Base-by-base conservation (phyloP, 2,329 filamentous ascomycete genomes). In the Ophiocordyceps camponoti-leonardi region DNA sequence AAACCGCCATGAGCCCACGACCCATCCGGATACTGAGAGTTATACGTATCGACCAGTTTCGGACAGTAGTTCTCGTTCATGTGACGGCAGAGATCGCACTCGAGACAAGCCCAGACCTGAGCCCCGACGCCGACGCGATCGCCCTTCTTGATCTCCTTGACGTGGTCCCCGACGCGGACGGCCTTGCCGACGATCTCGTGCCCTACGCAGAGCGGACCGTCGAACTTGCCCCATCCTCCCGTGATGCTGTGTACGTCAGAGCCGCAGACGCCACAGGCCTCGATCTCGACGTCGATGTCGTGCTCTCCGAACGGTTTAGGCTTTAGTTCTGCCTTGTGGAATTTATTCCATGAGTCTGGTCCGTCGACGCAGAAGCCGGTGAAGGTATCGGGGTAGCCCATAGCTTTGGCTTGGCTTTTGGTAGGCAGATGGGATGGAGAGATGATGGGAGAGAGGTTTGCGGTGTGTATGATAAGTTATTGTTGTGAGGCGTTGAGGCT, bases 281-380 rank as follows among this genome's bases (percentile, higher is more conserved):
- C 73, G 52, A 87, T 79, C 61, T 82, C 77, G 57, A 87, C 74
- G 56, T 86, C 82, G 52, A 86, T 49, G 44, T 60, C 58, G 46
- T 57, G 53, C 8, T 58, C 54, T 16, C 50, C 61, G 30, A 64
- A 64, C 1, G 58, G 55, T 53, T 64, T 65, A 14, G 61, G 62
- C 26, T 51, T 66, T 42, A 68, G 56, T 20, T 58, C 53, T 2
- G 56, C 46, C 45, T 61, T 64, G 50, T 58, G 54, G 48, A 67
- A 68, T 44, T 61, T 51, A 50, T 61, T 66, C 64, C 65, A 68
- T 4, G 58, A 55, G 47, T 66, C 61, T 39, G 64, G 63, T 30
- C 59, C 56, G 52, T 67, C 62, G 49, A 66, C 63, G 49, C 60
- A 62, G 54, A 66, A 68, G 51, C 65, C 66, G 44, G 58, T 55